Base-by-base conservation (phyloP, 495 filamentous ascomycete species). In the Antarctomyces pellizariae region DNA sequence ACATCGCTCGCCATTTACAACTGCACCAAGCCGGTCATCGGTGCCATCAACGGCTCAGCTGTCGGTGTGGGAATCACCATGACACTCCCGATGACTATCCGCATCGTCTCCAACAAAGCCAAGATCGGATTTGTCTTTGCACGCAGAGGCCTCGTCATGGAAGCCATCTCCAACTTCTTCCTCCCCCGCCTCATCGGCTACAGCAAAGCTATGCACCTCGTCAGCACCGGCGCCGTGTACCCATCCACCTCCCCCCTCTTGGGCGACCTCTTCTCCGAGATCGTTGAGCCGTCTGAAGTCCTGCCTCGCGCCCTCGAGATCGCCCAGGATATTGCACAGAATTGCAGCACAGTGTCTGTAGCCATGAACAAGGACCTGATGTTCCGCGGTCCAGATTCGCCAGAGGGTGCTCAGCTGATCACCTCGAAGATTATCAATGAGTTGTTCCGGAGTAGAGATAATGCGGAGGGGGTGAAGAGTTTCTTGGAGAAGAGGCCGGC, bases 11-110 rank as follows among this genome's bases (percentile, higher is more conserved):
- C 64, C 18, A 67, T 72, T 24, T 55, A 68, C 42, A 35, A 46
- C 34, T 74, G 67, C 41, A 54, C 51, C 31, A 74, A 72, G 37
- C 64, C 67, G 18, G 64, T 66, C 13, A 65, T 74, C 38, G 67
- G 49, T 14, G 68, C 68, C 2, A 58, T 71, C 36, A 64, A 71
- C 39, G 69, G 68, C 25, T 60, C 56, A 21, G 69, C 69, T 12
- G 69, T 71, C 5, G 69, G 67, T 5, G 56, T 73, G 5, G 67
- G 69, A 3, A 69, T 72, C 42, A 75, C 67, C 7, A 70, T 71
- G 65, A 63, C 61, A 8, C 56, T 75, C 7, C 65, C 68, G 1
- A 57, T 59, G 31, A 54, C 49, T 19, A 63, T 75, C 26, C 49
- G 67, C 28, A 47, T 75, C 26, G 62, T 54, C 14, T 59, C 54